Percentiles rank a stretch among this genome's conserved stretches.
Evolutionary conservation across 805 yeast genomes (phyloP).

Genomic region (Kregervanrija fluxuum): DNA sequence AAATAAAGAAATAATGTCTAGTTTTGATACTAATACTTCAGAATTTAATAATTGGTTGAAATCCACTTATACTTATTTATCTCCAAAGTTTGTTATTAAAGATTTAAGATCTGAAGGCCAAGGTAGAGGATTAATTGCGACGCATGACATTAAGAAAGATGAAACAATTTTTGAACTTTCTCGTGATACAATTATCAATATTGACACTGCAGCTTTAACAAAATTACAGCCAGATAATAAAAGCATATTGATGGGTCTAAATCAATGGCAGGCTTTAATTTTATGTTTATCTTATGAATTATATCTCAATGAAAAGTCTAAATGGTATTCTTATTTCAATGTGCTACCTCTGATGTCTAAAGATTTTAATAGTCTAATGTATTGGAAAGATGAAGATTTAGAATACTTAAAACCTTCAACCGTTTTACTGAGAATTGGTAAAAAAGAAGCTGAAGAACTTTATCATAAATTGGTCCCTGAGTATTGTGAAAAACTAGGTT

Average conservation of each 20-base stretch:
- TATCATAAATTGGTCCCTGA: slow-evolving; percentile 38
- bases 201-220: slow-evolving; percentile 46
- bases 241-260: slow-evolving; percentile 34
- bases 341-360: slow-evolving; percentile 47
- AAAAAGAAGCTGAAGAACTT: slow-evolving; percentile 54
- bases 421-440: slow-evolving; percentile 65
- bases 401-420: slow-evolving; percentile 57
- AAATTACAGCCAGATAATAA: slow-evolving; percentile 25
- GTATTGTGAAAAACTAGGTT: slow-evolving; percentile 31
- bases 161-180: slow-evolving; percentile 71
- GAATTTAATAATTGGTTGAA: slow-evolving; percentile 40
- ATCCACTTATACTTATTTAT: slow-evolving; percentile 36
- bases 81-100: slow-evolving; percentile 49
- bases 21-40: slow-evolving; percentile 27
- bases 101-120: slow-evolving; percentile 55
- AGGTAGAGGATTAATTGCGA: slow-evolving; percentile 76
- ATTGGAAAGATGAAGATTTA: slow-evolving; percentile 66
- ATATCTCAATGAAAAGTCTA: slow-evolving; percentile 36
- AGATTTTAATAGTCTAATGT: slow-evolving; percentile 63
- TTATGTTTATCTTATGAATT: slow-evolving; percentile 59
- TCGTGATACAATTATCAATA: slow-evolving; percentile 45
- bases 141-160: slow-evolving; percentile 48
- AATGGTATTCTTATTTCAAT: slow-evolving; percentile 66
- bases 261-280: slow-evolving; percentile 77
- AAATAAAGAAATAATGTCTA: slow-evolving; percentile 1